Conservation (phyloP, 192 early-diverging fungal genomes). For the Podila horticola region DNA sequence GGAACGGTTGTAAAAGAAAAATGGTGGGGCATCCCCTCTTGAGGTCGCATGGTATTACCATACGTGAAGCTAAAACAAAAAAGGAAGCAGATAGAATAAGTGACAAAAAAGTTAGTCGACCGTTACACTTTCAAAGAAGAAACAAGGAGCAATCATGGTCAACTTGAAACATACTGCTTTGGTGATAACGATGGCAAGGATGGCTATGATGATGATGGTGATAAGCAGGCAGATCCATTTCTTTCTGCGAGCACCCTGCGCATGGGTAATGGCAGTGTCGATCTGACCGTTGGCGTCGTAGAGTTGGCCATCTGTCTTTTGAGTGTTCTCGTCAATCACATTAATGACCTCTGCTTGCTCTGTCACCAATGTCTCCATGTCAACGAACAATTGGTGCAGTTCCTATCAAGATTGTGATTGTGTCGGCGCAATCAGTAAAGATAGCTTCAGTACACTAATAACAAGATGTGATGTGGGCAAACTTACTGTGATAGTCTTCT, state of each 20-base stretch:
- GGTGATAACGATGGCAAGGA: slow-evolving; percentile 54
- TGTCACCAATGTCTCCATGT: slow-evolving; percentile 86
- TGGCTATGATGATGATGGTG: slow-evolving; percentile 48
- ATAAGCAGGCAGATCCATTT: slow-evolving; percentile 68
- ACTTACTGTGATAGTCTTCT: slow-evolving; percentile 81
- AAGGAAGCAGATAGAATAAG: too few relatives aligned
- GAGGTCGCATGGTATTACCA: too few relatives aligned
- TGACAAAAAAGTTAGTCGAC: too few relatives aligned
- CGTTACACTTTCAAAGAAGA: too few relatives aligned
- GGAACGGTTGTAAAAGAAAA: too few relatives aligned
- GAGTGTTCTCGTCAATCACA: slow-evolving; percentile 74
- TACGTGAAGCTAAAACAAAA: too few relatives aligned
- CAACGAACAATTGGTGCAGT: slow-evolving; percentile 88
- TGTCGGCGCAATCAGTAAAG: background rate
- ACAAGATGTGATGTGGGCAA: background rate
- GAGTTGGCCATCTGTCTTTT: slow-evolving; percentile 66
- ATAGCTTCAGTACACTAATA: background rate
- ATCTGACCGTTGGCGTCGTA: slow-evolving; percentile 71
- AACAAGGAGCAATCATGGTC: too few relatives aligned
- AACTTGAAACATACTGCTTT: slow-evolving; percentile 10
- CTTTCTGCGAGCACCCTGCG: slow-evolving; percentile 60
- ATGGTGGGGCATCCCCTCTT: too few relatives aligned
- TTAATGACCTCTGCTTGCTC: slow-evolving; percentile 79
- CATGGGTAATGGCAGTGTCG: slow-evolving; percentile 59
- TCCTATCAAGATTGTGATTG: slow-evolving; percentile 61